Evolutionary conservation across 1,139 yeast genomes (phyloP).

Genomic region (Yamadazyma siamensis): DNA sequence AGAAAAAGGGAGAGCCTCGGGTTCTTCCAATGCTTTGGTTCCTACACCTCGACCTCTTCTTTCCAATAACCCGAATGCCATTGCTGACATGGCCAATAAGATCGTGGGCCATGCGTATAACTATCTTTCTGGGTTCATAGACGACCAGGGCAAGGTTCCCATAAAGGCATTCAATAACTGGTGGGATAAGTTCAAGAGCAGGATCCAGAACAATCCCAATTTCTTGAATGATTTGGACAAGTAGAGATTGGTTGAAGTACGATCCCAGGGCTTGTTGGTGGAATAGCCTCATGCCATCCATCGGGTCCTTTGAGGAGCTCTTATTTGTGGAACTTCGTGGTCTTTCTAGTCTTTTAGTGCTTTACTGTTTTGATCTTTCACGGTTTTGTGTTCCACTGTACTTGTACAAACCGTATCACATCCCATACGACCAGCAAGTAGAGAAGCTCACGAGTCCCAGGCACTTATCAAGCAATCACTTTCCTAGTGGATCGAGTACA

Average conservation of each 20-base stretch:
- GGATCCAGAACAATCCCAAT: conserved; percentile 74
- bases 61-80: conserved; percentile 18
- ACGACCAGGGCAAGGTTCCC: conserved; percentile 73
- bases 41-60: conserved; percentile 13
- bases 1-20: conserved; percentile 25
- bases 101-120: conserved; percentile 92
- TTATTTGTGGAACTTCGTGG: no score
- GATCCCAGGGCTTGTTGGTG: no score
- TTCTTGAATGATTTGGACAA: conserved; percentile 52
- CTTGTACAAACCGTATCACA: no score
- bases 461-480: no score
- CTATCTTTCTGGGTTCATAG: conserved; percentile 81
- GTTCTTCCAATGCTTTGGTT: conserved; percentile 19
- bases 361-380: no score
- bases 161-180: conserved; percentile 88
- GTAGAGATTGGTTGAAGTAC: not conserved
- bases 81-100: conserved; percentile 69
- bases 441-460: no score
- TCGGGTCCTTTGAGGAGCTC: no score
- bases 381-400: no score
- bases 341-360: no score
- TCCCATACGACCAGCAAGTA: no score
- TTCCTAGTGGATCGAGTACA: no score
- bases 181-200: conserved; percentile 89
- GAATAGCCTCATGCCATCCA: no score